Percentiles rank a stretch among this genome's conserved stretches.
Evolutionary conservation across 495 filamentous ascomycete genomes (phyloP).

Genomic region (Penicillium coprophilum): DNA sequence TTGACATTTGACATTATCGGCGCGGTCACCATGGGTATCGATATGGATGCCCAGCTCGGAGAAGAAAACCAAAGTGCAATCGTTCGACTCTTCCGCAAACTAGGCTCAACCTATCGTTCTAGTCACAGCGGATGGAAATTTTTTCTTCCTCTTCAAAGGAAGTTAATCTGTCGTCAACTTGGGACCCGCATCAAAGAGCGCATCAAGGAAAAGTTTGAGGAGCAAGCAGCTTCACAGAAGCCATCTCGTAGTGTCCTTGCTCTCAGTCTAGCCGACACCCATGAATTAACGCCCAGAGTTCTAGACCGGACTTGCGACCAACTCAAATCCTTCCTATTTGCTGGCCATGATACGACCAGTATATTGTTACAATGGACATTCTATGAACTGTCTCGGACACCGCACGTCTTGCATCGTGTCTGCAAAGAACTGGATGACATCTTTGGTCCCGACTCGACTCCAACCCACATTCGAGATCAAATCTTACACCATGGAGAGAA

Average conservation of each 20-base stretch:
- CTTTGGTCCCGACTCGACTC: neutral
- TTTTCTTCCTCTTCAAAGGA: neutral
- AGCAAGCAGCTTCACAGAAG: neutral
- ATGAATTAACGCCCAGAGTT: neutral
- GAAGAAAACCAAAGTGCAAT: constrained; percentile 3
- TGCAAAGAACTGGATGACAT: constrained; percentile 46
- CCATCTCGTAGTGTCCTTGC: constrained; percentile 1
- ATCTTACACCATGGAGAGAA: constrained; percentile 8
- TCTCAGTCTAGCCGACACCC: neutral
- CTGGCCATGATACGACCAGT: constrained; percentile 42
- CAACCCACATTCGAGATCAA: neutral
- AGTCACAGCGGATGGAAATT: constrained; percentile 6
- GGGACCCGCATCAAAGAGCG: neutral
- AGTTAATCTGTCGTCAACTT: neutral
- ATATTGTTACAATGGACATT: constrained; percentile 37
- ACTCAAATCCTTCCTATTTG: constrained; percentile 35
- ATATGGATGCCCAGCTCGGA: constrained; percentile 10
- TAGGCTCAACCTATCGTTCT: constrained; percentile 19
- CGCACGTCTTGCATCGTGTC: constrained; percentile 36
- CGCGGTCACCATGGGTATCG: constrained; percentile 12
- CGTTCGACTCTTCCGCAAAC: constrained; percentile 5
- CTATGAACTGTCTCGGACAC: constrained; percentile 51
- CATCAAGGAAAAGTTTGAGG: constrained; percentile 3
- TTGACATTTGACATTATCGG: constrained; percentile 33
- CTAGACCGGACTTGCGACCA: constrained; percentile 23